Percentiles rank a stretch among this genome's conserved stretches.
phyloP scores from a whole-genome alignment of 495 filamentous ascomycete genomes.

The Aspergillus biplanus region DNA sequence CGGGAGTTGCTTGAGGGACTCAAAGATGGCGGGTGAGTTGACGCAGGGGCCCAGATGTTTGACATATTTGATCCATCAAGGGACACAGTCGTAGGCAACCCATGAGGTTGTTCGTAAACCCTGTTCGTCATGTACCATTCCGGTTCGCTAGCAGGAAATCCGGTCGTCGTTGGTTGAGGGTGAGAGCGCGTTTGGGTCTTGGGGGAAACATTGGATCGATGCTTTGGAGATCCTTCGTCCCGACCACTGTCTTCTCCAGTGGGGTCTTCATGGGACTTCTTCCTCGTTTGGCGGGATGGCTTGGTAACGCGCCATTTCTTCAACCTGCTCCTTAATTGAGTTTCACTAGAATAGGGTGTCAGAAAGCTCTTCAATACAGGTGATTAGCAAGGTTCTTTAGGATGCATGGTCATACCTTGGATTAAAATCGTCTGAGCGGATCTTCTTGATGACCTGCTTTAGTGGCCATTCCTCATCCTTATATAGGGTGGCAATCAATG shows the following conservation, averaged over 20 bases:
- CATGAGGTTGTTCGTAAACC: constrained; percentile 20
- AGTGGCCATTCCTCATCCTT: constrained; percentile 56
- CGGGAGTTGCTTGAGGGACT: constrained; percentile 34
- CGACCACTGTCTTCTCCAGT: constrained; percentile 31
- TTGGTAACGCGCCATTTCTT: constrained; percentile 57
- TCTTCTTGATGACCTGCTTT: constrained; percentile 55
- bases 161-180: constrained; percentile 9
- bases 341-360: constrained; percentile 37
- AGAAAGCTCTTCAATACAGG: not conserved
- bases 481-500: constrained; percentile 50
- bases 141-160: constrained; percentile 15
- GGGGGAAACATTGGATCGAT: constrained; percentile 20
- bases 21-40: constrained; percentile 32
- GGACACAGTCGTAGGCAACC: constrained; percentile 22
- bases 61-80: constrained; percentile 22
- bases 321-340: constrained; percentile 49
- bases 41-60: constrained; percentile 28
- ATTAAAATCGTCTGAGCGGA: constrained; percentile 52
- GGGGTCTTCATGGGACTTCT: constrained; percentile 41
- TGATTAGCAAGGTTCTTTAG: not conserved
- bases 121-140: constrained; percentile 30
- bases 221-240: constrained; percentile 28
- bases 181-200: constrained; percentile 16
- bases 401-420: constrained; percentile 40
- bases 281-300: constrained; percentile 50